Percentiles rank a stretch among this genome's conserved stretches.
Evolutionary conservation across 1,139 yeast genomes (phyloP).

Genomic region (Debaryomyces nepalensis): DNA sequence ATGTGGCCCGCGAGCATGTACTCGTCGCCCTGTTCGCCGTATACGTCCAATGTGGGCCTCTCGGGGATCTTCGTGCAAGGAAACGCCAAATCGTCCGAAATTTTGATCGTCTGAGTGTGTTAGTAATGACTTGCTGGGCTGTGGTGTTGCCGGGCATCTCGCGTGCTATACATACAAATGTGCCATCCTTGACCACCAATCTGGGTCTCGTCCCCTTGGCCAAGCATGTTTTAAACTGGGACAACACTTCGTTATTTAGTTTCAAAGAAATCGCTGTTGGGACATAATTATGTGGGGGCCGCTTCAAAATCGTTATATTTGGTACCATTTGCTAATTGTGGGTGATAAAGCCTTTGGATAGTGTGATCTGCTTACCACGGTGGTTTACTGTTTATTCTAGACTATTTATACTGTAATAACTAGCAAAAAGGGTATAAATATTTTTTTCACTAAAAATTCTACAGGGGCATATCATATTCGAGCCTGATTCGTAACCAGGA

Average conservation of each 20-base stretch:
- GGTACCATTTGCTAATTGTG: slow-evolving; percentile 6
- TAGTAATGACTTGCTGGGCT: too few relatives aligned
- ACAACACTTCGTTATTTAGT: slow-evolving; percentile 31
- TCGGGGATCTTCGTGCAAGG: slow-evolving; percentile 44
- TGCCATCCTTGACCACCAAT: slow-evolving; percentile 43
- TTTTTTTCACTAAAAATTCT: slow-evolving; percentile 6
- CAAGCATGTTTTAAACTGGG: slow-evolving; percentile 25
- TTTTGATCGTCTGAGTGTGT: slow-evolving; percentile 31
- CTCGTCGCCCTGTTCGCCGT: slow-evolving; percentile 23
- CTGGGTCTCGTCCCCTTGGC: slow-evolving; percentile 29
- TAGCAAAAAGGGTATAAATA: too few relatives aligned
- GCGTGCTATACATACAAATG: slow-evolving; percentile 30
- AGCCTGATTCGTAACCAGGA: slow-evolving; percentile 10
- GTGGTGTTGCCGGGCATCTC: background rate
- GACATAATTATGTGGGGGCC: slow-evolving; percentile 11
- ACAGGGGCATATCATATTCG: slow-evolving; percentile 5
- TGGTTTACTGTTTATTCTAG: too few relatives aligned
- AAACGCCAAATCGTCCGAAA: slow-evolving; percentile 32
- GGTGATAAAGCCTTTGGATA: background rate
- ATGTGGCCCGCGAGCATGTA: slow-evolving; percentile 37
- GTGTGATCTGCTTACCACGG: slow-evolving; percentile 8
- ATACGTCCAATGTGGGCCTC: slow-evolving; percentile 42
- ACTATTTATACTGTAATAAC: too few relatives aligned
- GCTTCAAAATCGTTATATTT: slow-evolving; percentile 7
- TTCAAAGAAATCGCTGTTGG: slow-evolving; percentile 34